phyloP scores from a whole-genome alignment of 495 filamentous ascomycete genomes.

The Durotheca rogersii region DNA sequence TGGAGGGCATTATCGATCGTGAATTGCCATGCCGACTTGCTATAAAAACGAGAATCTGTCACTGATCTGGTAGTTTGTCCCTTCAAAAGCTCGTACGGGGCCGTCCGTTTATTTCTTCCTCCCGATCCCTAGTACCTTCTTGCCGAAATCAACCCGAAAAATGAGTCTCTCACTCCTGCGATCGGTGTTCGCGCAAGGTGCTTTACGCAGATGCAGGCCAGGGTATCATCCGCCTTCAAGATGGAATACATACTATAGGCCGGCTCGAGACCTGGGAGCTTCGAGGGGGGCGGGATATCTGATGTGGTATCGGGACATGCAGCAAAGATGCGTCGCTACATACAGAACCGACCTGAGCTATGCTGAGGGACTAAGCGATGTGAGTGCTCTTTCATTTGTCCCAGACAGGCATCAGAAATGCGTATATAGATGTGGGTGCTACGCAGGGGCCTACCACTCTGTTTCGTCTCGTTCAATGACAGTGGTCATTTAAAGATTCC shows the following conservation, averaged over 20 bases:
- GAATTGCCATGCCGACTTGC: too few species aligned
- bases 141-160: too few species aligned
- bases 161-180: too few species aligned
- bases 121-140: too few species aligned
- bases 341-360: constrained; percentile 27
- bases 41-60: background rate
- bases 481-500: too few species aligned
- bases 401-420: background rate
- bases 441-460: too few species aligned
- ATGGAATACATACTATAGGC: background rate
- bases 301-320: background rate
- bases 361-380: constrained; percentile 31
- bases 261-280: background rate
- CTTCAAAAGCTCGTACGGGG: too few species aligned
- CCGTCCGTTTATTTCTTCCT: too few species aligned
- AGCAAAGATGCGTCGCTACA: constrained; percentile 20
- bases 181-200: background rate
- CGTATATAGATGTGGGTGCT: too few species aligned
- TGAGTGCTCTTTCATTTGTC: constrained; percentile 20
- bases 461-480: too few species aligned
- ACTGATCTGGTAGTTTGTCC: too few species aligned
- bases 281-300: background rate
- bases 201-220: background rate
- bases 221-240: background rate
- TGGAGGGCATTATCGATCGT: background rate